Conservation (phyloP, 1,284 basidiomycete genomes). For the Agroathelia rolfsii region DNA sequence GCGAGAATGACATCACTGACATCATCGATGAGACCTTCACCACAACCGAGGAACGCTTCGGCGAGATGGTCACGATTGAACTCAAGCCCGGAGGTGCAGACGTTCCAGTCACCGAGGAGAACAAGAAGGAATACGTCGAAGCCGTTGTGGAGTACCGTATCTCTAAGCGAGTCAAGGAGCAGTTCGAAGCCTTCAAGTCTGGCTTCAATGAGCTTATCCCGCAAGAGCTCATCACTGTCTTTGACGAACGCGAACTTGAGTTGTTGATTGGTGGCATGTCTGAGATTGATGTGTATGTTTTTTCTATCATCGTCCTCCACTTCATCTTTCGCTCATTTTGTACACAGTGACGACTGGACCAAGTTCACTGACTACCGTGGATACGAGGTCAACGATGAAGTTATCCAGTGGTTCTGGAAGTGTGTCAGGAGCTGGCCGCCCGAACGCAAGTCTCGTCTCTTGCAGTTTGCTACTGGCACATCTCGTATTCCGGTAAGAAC, state of each 20-base stretch:
- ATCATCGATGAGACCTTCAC: slow-evolving; percentile 94
- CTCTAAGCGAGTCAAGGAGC: slow-evolving; percentile 85
- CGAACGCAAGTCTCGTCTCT: slow-evolving; percentile 87
- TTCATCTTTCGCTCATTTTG: slow-evolving; percentile 3
- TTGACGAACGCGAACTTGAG: slow-evolving; percentile 97
- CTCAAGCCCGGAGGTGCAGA: slow-evolving; percentile 83
- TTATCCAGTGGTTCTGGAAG: slow-evolving; percentile 99
- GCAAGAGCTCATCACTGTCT: slow-evolving; percentile 90
- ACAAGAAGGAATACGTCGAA: slow-evolving; percentile 99
- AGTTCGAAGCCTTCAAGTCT: slow-evolving; percentile 93
- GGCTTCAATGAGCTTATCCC: slow-evolving; percentile 95
- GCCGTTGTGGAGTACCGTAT: slow-evolving; percentile 93
- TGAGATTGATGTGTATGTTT: slow-evolving; percentile 85
- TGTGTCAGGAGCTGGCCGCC: slow-evolving; percentile 93
- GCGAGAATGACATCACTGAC: slow-evolving; percentile 91
- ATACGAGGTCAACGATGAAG: slow-evolving; percentile 83
- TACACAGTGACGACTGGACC: slow-evolving; percentile 69
- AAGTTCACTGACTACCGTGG: slow-evolving; percentile 82
- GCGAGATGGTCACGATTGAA: slow-evolving; percentile 90
- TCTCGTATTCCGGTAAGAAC: slow-evolving; percentile 91
- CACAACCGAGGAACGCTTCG: slow-evolving; percentile 93
- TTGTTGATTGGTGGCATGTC: slow-evolving; percentile 97
- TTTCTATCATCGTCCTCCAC: slow-evolving; percentile 2
- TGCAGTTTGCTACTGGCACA: slow-evolving; percentile 97
- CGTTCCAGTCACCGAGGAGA: slow-evolving; percentile 87